phyloP scores from a whole-genome alignment of 257 asterid genomes.

The Plantago major region DNA sequence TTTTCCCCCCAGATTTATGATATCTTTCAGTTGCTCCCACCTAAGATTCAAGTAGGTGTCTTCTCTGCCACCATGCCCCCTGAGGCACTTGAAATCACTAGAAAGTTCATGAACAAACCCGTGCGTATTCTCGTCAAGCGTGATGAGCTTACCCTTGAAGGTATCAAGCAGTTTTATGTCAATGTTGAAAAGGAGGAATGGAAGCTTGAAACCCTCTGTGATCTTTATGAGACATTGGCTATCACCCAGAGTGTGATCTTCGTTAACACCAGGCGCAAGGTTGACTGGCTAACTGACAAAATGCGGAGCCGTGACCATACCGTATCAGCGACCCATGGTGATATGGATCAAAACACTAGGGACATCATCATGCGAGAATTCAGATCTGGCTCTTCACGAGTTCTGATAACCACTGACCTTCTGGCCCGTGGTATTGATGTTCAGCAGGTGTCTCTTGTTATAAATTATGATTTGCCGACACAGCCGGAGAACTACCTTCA shows the following conservation, averaged over 20 bases:
- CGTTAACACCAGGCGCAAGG: constrained; percentile 55
- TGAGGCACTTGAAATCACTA: constrained; percentile 58
- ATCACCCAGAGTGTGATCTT: constrained; percentile 59
- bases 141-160: constrained; percentile 60
- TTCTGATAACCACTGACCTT: constrained; percentile 75
- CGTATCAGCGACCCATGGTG: constrained; percentile 54
- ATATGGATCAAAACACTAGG: constrained; percentile 59
- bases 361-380: constrained; percentile 59
- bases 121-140: constrained; percentile 57
- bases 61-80: constrained; percentile 70
- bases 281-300: constrained; percentile 56
- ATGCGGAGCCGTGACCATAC: constrained; percentile 57
- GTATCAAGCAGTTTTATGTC: constrained; percentile 51
- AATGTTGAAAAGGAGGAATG: constrained; percentile 47
- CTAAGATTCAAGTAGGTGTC: constrained; percentile 59
- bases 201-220: constrained; percentile 56
- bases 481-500: constrained; percentile 86
- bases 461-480: constrained; percentile 74
- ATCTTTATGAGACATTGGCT: constrained; percentile 55
- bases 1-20: constrained; percentile 41
- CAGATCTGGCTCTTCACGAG: constrained; percentile 65
- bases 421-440: constrained; percentile 84
- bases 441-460: constrained; percentile 78
- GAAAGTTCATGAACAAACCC: constrained; percentile 53
- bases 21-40: constrained; percentile 56